Evolutionary conservation across 306 rosid species (phyloP), one percentile per base, ranked within the genome.

Genomic region (Ammopiptanthus mongolicus): DNA sequence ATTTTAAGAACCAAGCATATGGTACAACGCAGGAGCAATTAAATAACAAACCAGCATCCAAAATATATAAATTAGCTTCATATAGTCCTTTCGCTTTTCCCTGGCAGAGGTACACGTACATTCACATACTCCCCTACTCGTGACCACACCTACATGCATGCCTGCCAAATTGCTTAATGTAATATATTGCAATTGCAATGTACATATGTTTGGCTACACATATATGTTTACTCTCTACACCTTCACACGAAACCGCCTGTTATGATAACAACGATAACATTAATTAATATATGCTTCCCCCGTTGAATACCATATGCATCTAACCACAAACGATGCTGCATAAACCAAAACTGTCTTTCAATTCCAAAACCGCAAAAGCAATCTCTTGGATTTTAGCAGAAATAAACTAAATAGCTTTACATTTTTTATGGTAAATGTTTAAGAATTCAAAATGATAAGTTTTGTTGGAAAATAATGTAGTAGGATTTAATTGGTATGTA

Each of bases 361-460:
- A 9, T 50, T 72, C 83, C 80, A 80, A 80, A 80, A 77, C 87
- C 83, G 77, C 83, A 68, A 77, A 21, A 60, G 78, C 73, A 80
- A 55, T 48, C 71, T 4, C 42, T n/a, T 5, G 57, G 37, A 12
- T 73, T 80, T 61, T 73, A 77, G 47, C 42, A 17, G 33, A 19
- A 73, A 23, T 78, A 46, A 65, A 76, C 37, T 3, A n/a, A n/a
- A n/a, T n/a, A 2, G 19, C 12, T 4, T 8, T 28, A 5, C 0
- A 0, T 19, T 39, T 3, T 37, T 8, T 37, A 25, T 25, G 28
- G 28, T 3, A 25, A 25, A 25, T 25, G 3, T 25, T 25, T 25
- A 25, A 25, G 28, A 25, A 25, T 25, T 25, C 28, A 25, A 25
- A 25, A 25, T 25, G 3, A 25, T 25, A n/a, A n/a, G n/a, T n/a